These are phyloP conservation scores for Sabuloglossum arenarium DNA, from an alignment of 495 filamentous ascomycete genomes.

Conservation along the genomic window DNA sequence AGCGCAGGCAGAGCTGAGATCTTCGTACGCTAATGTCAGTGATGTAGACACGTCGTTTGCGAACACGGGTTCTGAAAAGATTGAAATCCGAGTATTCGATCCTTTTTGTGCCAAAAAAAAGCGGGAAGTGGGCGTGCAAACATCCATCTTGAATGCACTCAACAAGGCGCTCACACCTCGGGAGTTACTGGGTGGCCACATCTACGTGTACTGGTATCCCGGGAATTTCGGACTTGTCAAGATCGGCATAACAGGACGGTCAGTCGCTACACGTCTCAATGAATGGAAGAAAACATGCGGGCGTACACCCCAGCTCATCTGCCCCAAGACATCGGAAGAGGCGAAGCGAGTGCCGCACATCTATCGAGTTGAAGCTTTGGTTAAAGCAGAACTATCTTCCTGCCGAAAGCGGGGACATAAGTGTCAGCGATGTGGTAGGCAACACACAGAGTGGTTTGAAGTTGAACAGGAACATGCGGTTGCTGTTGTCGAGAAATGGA, in stretches of 20 bases:
- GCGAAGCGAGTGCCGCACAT: slow-evolving; percentile 3
- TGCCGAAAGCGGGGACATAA: slow-evolving; percentile 5
- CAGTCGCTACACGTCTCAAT: slow-evolving; percentile 1
- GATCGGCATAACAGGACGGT: slow-evolving; percentile 6
- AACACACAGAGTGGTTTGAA: slow-evolving; percentile 11
- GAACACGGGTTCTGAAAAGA: background rate
- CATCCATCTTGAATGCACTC: background rate
- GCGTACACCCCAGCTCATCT: slow-evolving; percentile 4
- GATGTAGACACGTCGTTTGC: no score
- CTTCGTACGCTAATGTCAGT: no score
- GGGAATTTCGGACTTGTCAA: slow-evolving; percentile 11
- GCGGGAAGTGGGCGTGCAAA: background rate
- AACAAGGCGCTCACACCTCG: background rate
- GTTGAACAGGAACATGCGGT: slow-evolving; percentile 5
- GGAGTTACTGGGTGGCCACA: slow-evolving; percentile 2
- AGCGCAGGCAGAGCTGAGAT: no score
- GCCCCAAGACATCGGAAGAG: background rate
- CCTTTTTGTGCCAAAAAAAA: background rate
- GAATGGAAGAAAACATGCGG: slow-evolving; percentile 9
- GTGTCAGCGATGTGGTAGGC: slow-evolving; percentile 5
- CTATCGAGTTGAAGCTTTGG: slow-evolving; percentile 9
- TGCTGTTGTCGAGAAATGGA: slow-evolving; percentile 9
- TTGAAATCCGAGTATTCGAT: background rate
- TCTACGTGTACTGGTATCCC: slow-evolving; percentile 10
- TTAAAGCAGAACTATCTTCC: slow-evolving; percentile 8